A percentile compares a stretch with the other conserved stretches of the same genome.
Evolutionary conservation across 768 basidiomycete species (phyloP).

Genomic region (Daedaleopsis sinensis): DNA sequence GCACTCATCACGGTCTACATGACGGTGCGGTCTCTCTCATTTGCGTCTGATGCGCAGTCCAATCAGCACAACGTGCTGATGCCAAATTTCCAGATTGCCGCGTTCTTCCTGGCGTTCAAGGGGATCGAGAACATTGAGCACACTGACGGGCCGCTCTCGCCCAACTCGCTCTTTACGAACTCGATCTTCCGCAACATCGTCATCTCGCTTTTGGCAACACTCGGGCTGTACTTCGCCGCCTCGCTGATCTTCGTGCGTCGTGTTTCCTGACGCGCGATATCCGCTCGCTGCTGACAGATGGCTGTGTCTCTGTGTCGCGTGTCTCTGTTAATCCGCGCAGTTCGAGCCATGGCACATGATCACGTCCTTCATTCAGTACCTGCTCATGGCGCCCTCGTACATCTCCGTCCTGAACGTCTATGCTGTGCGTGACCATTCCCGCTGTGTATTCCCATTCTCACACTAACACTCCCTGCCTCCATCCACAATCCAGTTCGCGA

Average conservation of each 20-base stretch:
- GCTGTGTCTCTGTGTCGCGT: neutral
- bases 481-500: conserved; percentile 60
- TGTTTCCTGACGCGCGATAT: neutral
- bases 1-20: conserved; percentile 94
- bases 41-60: conserved; percentile 5
- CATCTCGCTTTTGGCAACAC: conserved; percentile 81
- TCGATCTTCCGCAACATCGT: conserved; percentile 85
- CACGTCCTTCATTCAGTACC: conserved; percentile 92
- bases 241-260: conserved; percentile 79
- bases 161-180: conserved; percentile 74
- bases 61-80: conserved; percentile 1
- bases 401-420: conserved; percentile 94
- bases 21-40: conserved; percentile 59
- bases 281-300: neutral
- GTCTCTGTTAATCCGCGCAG: conserved; percentile 41
- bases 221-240: conserved; percentile 85
- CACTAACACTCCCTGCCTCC: conserved; percentile 1
- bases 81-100: conserved; percentile 54
- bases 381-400: conserved; percentile 91
- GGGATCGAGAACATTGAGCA: conserved; percentile 66
- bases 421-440: conserved; percentile 48
- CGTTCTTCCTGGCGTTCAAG: conserved; percentile 83
- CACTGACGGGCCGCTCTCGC: conserved; percentile 46
- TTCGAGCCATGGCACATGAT: conserved; percentile 99
- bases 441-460: neutral